phyloP scores from a whole-genome alignment of 2,329 filamentous ascomycete species.

The Endothia cerciana region DNA sequence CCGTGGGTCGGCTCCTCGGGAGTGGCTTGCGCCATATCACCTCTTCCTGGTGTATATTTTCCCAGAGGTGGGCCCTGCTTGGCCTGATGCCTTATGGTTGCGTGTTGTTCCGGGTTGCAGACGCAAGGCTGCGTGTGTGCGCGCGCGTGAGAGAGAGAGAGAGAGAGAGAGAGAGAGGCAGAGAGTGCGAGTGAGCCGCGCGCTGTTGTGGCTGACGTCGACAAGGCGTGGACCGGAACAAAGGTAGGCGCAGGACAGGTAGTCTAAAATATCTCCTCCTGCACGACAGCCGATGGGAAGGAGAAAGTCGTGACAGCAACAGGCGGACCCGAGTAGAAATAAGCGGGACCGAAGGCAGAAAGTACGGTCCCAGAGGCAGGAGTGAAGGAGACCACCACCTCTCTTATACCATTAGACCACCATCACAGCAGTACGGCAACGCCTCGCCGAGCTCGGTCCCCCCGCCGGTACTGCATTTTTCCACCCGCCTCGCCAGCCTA shows the following conservation, averaged over 20 bases:
- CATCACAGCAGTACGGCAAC: background rate
- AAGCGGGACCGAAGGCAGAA: background rate
- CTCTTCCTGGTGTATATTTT: too few relatives aligned
- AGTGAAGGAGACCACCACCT: background rate
- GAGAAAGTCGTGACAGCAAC: too few relatives aligned
- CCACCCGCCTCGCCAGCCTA: constrained; percentile 15
- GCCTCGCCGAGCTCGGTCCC: constrained; percentile 20
- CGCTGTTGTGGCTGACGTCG: too few relatives aligned
- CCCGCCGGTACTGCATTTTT: background rate
- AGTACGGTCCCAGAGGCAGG: background rate
- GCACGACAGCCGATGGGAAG: too few relatives aligned
- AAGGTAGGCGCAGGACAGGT: too few relatives aligned
- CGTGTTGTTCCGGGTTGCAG: background rate
- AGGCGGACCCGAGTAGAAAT: background rate
- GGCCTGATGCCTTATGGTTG: too few relatives aligned
- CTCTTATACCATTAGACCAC: constrained; percentile 4
- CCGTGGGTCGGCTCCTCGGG: background rate
- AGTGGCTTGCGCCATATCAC: background rate
- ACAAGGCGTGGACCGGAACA: too few relatives aligned
- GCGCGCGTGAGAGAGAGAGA: background rate
- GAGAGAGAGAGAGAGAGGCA: background rate
- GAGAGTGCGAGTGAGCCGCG: too few relatives aligned
- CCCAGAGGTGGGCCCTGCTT: too few relatives aligned
- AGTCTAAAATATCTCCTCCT: too few relatives aligned
- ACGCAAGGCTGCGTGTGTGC: too few relatives aligned